Conservation (phyloP, 495 filamentous ascomycete species). For the Penicillium malachiteum region DNA sequence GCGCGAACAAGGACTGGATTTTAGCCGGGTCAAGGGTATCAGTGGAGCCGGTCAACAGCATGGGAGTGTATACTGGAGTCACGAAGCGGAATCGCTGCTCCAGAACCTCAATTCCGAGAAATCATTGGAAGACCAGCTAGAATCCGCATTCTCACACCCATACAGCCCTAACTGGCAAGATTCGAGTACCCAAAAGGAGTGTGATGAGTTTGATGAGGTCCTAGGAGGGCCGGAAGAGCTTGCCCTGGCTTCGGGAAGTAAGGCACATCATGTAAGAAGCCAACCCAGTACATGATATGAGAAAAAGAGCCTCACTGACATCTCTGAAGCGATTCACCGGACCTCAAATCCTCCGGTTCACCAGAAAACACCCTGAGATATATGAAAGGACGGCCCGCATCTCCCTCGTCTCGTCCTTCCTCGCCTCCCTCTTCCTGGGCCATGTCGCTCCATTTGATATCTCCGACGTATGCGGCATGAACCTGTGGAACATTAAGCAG, state of each 20-base stretch:
- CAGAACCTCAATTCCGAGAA: constrained; percentile 56
- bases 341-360: constrained; percentile 89
- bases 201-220: constrained; percentile 76
- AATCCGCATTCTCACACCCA: constrained; percentile 75
- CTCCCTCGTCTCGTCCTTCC: constrained; percentile 90
- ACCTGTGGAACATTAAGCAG: constrained; percentile 85
- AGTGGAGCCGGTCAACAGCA: constrained; percentile 96
- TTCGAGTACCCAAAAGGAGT: constrained; percentile 86
- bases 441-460: constrained; percentile 86
- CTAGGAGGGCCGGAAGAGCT: constrained; percentile 65
- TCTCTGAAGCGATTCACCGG: constrained; percentile 87
- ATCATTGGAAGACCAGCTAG: constrained; percentile 67
- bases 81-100: constrained; percentile 66
- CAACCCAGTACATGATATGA: neutral
- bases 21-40: constrained; percentile 73
- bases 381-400: constrained; percentile 81
- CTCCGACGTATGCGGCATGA: constrained; percentile 94
- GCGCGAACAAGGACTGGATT: constrained; percentile 70
- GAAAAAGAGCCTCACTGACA: neutral
- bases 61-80: constrained; percentile 89
- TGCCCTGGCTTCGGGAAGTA: constrained; percentile 80
- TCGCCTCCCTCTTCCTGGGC: constrained; percentile 89
- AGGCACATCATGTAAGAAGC: constrained; percentile 82
- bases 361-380: constrained; percentile 70
- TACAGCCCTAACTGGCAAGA: constrained; percentile 98